Percentiles rank a stretch among this genome's conserved stretches.
phyloP scores from a whole-genome alignment of 1,139 yeast genomes.

The Debaryomyces sp. region DNA sequence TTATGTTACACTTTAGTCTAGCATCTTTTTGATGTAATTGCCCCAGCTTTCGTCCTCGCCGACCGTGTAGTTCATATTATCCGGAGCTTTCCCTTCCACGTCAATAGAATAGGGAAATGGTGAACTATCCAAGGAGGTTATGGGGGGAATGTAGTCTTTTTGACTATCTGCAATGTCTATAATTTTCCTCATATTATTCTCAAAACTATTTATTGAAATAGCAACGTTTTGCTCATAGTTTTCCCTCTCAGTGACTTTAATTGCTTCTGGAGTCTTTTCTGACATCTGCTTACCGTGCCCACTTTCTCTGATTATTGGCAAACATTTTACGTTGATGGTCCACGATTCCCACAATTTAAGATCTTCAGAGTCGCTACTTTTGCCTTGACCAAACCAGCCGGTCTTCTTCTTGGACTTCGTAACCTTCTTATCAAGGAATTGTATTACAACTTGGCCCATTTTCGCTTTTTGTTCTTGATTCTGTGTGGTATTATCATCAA shows the following conservation, averaged over 20 bases:
- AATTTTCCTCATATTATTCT: conserved; percentile 47
- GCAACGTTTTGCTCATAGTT: conserved; percentile 17
- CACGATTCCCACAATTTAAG: conserved; percentile 46
- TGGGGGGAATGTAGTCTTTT: conserved; percentile 74
- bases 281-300: not conserved
- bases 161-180: conserved; percentile 54
- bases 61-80: conserved; percentile 12
- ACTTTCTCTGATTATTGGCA: conserved; percentile 24
- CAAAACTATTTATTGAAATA: conserved; percentile 40
- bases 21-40: conserved; percentile 49
- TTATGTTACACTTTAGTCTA: conserved; percentile 25
- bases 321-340: conserved; percentile 39
- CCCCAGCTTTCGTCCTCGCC: conserved; percentile 47
- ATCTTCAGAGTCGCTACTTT: conserved; percentile 24
- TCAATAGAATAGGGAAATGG: conserved; percentile 65
- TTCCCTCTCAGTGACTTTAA: not conserved
- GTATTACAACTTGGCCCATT: conserved; percentile 29
- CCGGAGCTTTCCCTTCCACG: conserved; percentile 23
- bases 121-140: conserved; percentile 62
- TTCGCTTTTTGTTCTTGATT: conserved; percentile 7
- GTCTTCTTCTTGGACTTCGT: conserved; percentile 36
- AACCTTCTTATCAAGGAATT: conserved; percentile 30
- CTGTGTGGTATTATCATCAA: conserved; percentile 16
- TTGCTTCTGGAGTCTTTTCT: not conserved
- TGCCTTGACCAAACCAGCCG: conserved; percentile 47